A percentile compares a stretch with the other conserved stretches of the same genome.
phyloP scores from a whole-genome alignment of 805 yeast species.

The Sugiyamaella americana region DNA sequence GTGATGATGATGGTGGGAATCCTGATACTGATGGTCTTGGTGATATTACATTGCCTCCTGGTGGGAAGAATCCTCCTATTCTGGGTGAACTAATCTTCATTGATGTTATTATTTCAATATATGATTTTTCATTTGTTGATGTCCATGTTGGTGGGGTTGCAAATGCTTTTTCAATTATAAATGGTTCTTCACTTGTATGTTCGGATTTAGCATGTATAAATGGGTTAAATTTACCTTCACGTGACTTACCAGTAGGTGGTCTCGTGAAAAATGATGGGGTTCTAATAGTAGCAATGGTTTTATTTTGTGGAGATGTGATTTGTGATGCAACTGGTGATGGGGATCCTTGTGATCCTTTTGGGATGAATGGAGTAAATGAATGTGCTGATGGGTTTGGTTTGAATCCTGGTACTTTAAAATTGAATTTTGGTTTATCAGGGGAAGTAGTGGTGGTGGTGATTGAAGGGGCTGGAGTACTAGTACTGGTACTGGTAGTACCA shows the following conservation, averaged over 20 bases:
- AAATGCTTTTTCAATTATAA: slow-evolving; percentile 53
- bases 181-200: slow-evolving; percentile 14
- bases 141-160: slow-evolving; percentile 77
- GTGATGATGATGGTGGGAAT: slow-evolving; percentile 11
- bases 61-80: not conserved
- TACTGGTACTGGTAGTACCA: slow-evolving; percentile 11
- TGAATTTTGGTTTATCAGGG: slow-evolving; percentile 43
- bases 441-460: slow-evolving; percentile 11
- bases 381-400: slow-evolving; percentile 67
- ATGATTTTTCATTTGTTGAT: slow-evolving; percentile 47
- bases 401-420: slow-evolving; percentile 54
- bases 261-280: slow-evolving; percentile 33
- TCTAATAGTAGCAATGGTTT: slow-evolving; percentile 9
- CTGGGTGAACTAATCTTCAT: slow-evolving; percentile 4
- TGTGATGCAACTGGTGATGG: slow-evolving; percentile 20
- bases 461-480: slow-evolving; percentile 16
- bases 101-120: slow-evolving; percentile 44
- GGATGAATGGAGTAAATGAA: slow-evolving; percentile 37
- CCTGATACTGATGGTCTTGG: slow-evolving; percentile 1
- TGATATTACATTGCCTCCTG: not conserved
- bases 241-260: slow-evolving; percentile 28
- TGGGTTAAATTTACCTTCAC: slow-evolving; percentile 45
- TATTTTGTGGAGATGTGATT: slow-evolving; percentile 24
- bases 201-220: slow-evolving; percentile 42
- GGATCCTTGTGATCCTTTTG: slow-evolving; percentile 9